These are phyloP conservation scores for Cytospora piceicola DNA, from an alignment of 2,329 filamentous ascomycete species.

Conservation along the genomic window DNA sequence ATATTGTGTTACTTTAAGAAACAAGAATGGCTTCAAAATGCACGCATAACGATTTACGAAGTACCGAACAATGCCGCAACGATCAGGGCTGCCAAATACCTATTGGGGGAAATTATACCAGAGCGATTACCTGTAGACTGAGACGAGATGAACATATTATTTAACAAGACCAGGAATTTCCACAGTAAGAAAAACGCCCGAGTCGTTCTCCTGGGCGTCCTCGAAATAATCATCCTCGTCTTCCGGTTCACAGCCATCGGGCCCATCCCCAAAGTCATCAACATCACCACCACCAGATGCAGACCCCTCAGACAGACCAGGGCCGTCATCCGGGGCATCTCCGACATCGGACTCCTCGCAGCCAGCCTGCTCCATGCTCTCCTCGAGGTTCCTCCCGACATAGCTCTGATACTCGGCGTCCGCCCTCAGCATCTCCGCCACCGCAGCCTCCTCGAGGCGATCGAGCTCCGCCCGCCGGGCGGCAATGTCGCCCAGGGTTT, in stretches of 20 bases:
- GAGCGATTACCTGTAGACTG: too few relatives aligned
- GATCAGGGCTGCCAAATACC: not conserved
- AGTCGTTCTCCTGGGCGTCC: not conserved
- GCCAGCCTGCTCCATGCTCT: constrained; percentile 31
- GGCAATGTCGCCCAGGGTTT: constrained; percentile 40
- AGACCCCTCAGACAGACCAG: not conserved
- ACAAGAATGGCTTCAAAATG: not conserved
- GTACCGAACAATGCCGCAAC: not conserved
- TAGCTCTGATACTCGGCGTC: constrained; percentile 38
- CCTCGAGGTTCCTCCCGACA: constrained; percentile 37
- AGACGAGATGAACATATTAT: not conserved
- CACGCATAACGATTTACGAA: not conserved
- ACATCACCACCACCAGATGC: not conserved
- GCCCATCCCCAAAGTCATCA: not conserved
- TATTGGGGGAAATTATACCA: too few relatives aligned
- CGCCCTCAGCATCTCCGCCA: constrained; percentile 36
- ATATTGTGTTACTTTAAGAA: not conserved
- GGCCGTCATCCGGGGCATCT: not conserved
- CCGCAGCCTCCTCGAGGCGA: constrained; percentile 38
- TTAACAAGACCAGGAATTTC: not conserved
- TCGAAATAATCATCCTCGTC: not conserved
- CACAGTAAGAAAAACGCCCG: not conserved
- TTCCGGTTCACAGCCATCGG: not conserved
- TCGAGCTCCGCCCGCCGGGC: constrained; percentile 43
- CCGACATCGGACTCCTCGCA: not conserved